Conservation (phyloP, 169 alveolate species). For the Plasmodium reichenowi region DNA sequence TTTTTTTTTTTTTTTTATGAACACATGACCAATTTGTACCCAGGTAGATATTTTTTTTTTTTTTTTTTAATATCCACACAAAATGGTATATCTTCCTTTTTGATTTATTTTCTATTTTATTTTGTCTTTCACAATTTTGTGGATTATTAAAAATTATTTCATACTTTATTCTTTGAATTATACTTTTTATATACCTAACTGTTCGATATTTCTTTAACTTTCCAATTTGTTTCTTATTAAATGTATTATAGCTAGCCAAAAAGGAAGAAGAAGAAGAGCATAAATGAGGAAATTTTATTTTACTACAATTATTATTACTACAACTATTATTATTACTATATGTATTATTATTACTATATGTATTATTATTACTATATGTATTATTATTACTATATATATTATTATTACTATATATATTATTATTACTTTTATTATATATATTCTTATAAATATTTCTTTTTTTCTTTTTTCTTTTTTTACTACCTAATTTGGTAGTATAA, state of each 20-base stretch:
- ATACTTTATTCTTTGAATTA: constrained; percentile 15
- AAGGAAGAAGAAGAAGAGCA: no score
- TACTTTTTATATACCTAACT: constrained; percentile 4
- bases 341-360: no score
- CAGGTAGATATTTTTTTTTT: background rate
- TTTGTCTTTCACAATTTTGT: background rate
- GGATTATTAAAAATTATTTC: constrained; percentile 6
- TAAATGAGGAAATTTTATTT: no score
- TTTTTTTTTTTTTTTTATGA: background rate
- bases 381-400: no score
- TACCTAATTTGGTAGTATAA: no score
- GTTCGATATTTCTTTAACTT: constrained; percentile 7
- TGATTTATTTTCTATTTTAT: background rate
- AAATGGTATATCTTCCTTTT: background rate
- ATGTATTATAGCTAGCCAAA: background rate
- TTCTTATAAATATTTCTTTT: no score
- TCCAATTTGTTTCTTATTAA: constrained; percentile 3
- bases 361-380: no score
- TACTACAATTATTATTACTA: no score
- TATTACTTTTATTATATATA: no score
- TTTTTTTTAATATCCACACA: background rate
- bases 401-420: no score
- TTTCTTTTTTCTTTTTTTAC: no score
- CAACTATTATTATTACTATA: no score
- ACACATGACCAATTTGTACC: background rate